Base-by-base conservation (phyloP, 768 basidiomycete genomes). In the Phaeotremella skinneri region DNA sequence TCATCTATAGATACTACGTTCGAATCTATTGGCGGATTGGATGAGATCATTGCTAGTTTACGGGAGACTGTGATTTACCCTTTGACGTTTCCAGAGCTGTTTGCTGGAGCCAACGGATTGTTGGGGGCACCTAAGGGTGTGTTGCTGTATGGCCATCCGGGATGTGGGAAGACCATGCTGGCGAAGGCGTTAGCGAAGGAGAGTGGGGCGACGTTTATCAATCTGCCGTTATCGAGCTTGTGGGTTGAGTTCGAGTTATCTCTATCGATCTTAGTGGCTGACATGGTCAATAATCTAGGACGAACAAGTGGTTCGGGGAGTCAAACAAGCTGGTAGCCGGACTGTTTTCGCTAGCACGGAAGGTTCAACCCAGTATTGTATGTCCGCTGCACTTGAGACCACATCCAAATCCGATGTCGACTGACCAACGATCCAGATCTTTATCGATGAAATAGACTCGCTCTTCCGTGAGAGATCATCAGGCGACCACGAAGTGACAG, bases 111-210 rank as follows among this genome's bases (percentile, higher is more conserved):
- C 0, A 67, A 64, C 52, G 69, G 73, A 21, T 83, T 98, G 21
- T 84, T 96, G 60, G 84, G 85, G 4, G 90, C 96, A 3, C 96
- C 96, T 0, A 97, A 97, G 75, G 96, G 96, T 13, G 94, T 97
- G 7, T 82, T 98, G 17, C 83, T 99, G 20, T 94, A 90, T 68
- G 96, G 96, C 0, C 96, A 93, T 41, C 96, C 96, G 20, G 94
- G 96, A 4, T 99, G 96, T 65, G 96, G 96, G 25, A 99, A 99
- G 81, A 98, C 96, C 1, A 93, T 99, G 91, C 83, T 99, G n/a
- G 96, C 96, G 1, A 94, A 94, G 75, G 94, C 94, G 1, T 83
- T 99, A 6, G 96, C 96, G 13, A 96, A 94, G 75, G 93, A 99
- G 80, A 91, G 89, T 2, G 90, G 91, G 17, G 96, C 96, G 5